Percentiles rank a stretch among this genome's conserved stretches.
These are phyloP conservation scores for Pythium chondricola DNA, from an alignment of 352 stramenopile genomes.

Conservation along the genomic window DNA sequence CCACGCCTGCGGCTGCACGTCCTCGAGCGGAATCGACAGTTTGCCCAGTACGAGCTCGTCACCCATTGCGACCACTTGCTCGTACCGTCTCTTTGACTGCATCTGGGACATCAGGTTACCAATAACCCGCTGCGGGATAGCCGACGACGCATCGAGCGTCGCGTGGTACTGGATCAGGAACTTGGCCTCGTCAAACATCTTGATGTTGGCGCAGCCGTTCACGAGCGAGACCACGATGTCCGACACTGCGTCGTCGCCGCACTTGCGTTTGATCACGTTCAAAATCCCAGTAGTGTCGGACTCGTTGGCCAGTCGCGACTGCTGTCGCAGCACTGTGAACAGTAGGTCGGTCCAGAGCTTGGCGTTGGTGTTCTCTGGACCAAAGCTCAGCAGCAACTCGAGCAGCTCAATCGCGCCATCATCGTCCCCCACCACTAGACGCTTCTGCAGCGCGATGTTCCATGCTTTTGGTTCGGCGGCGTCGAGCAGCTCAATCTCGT, in stretches of 20 bases:
- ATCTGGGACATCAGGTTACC: constrained; percentile 48
- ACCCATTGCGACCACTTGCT: constrained; percentile 29
- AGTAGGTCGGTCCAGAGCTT: constrained; percentile 67
- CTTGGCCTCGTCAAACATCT: constrained; percentile 41
- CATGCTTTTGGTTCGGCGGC: constrained; percentile 43
- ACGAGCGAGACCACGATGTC: constrained; percentile 39
- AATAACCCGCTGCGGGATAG: constrained; percentile 42
- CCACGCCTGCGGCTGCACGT: constrained; percentile 63
- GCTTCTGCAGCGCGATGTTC: constrained; percentile 53
- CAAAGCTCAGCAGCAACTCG: constrained; percentile 37
- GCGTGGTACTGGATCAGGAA: constrained; percentile 52
- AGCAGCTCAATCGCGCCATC: constrained; percentile 42
- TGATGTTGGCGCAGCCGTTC: constrained; percentile 62
- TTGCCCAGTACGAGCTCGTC: constrained; percentile 29
- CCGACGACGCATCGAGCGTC: constrained; percentile 1
- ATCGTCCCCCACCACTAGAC: constrained; percentile 39
- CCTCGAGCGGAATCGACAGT: constrained; percentile 18
- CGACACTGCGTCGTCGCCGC: constrained; percentile 37
- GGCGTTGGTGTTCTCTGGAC: constrained; percentile 39
- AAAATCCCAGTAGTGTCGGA: constrained; percentile 34
- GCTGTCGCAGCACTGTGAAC: constrained; percentile 61
- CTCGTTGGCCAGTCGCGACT: constrained; percentile 21
- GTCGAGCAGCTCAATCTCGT: constrained; percentile 38
- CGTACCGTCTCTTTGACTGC: constrained; percentile 22
- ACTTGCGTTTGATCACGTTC: constrained; percentile 23